phyloP scores from a whole-genome alignment of 345 rosid genomes.

The Syzygium oleosum region DNA sequence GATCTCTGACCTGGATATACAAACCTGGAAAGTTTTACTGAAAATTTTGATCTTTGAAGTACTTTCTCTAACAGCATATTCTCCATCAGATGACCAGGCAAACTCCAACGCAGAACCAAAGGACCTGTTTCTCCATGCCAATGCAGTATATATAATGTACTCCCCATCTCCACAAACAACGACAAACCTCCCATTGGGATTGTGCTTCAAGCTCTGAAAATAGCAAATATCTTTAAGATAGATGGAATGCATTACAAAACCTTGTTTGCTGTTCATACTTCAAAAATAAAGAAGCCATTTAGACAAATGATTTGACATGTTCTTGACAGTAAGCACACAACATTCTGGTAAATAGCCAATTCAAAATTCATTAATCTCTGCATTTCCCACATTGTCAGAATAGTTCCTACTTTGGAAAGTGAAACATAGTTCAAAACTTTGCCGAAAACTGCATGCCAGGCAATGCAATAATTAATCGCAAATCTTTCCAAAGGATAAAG shows the following conservation, averaged over 20 bases:
- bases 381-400: background rate
- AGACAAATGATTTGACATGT: background rate
- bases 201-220: slow-evolving; percentile 87
- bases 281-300: background rate
- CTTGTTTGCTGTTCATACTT: background rate
- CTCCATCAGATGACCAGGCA: slow-evolving; percentile 97
- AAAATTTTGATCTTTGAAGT: slow-evolving; percentile 85
- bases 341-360: background rate
- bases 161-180: slow-evolving; percentile 99
- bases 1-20: slow-evolving; percentile 1
- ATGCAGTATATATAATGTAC: slow-evolving; percentile 91
- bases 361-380: background rate
- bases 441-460: background rate
- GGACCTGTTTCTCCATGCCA: slow-evolving; percentile 99
- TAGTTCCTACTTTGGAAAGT: background rate
- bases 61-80: slow-evolving; percentile 97
- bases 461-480: background rate
- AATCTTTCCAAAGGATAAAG: background rate
- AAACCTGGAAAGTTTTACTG: slow-evolving; percentile 95
- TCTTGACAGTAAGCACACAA: background rate
- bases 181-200: slow-evolving; percentile 95
- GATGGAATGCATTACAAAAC: background rate
- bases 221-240: background rate
- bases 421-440: background rate
- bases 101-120: slow-evolving; percentile 98